Percentiles rank a stretch among this genome's conserved stretches.
phyloP scores from a whole-genome alignment of 495 filamentous ascomycete genomes.

The Evernia prunastri region DNA sequence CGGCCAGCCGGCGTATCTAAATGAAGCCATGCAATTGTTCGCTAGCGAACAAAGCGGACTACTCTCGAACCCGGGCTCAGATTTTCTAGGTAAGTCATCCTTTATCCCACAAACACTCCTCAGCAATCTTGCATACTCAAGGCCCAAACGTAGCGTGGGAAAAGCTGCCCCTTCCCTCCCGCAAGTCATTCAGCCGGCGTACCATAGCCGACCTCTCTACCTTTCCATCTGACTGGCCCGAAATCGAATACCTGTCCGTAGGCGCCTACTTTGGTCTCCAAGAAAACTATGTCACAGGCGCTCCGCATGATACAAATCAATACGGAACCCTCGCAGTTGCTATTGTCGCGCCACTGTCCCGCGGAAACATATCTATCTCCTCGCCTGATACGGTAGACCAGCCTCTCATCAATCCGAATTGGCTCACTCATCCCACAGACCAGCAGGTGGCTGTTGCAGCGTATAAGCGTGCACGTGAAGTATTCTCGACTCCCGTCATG shows the following conservation, averaged over 20 bases:
- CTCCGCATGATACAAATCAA: slow-evolving; percentile 37
- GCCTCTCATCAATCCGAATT: slow-evolving; percentile 53
- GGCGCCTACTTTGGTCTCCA: slow-evolving; percentile 26
- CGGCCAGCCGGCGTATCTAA: neutral
- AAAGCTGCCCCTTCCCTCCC: slow-evolving; percentile 16
- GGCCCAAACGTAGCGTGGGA: slow-evolving; percentile 15
- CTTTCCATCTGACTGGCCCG: slow-evolving; percentile 53
- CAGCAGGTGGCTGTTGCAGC: slow-evolving; percentile 47
- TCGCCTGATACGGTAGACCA: slow-evolving; percentile 36
- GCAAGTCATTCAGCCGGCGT: slow-evolving; percentile 9
- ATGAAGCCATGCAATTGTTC: too few relatives aligned
- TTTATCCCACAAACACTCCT: neutral
- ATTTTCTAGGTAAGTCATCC: slow-evolving; percentile 3
- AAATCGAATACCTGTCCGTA: slow-evolving; percentile 39
- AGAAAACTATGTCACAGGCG: slow-evolving; percentile 26
- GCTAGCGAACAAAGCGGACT: neutral
- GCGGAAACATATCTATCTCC: slow-evolving; percentile 49
- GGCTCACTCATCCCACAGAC: slow-evolving; percentile 48
- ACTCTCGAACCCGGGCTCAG: slow-evolving; percentile 11
- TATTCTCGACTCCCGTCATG: slow-evolving; percentile 30
- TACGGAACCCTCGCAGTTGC: slow-evolving; percentile 37
- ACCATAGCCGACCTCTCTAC: slow-evolving; percentile 25
- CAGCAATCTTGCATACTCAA: too few relatives aligned
- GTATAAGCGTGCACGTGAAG: slow-evolving; percentile 44
- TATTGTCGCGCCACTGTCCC: slow-evolving; percentile 41